These are phyloP conservation scores for Isoetes taiwanensis DNA, from an alignment of 75 land plant species.

Conservation along the genomic window DNA sequence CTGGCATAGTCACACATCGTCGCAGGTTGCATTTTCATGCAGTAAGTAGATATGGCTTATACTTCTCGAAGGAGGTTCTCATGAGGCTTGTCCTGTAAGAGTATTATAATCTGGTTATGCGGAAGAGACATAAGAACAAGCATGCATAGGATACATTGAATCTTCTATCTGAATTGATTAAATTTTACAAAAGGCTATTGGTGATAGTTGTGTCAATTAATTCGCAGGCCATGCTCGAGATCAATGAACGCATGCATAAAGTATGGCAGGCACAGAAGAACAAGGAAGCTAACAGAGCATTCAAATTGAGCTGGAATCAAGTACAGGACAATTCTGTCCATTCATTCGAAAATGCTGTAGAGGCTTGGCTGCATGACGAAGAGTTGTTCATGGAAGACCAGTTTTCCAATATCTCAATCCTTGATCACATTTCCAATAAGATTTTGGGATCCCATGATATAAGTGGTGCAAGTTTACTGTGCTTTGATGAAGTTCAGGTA, in stretches of 20 bases:
- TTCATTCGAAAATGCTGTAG: constrained; percentile 49
- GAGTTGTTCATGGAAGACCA: constrained; percentile 50
- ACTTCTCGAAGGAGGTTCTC: no score
- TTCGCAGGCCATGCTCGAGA: constrained; percentile 85
- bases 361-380: constrained; percentile 74
- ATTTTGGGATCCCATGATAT: constrained; percentile 46
- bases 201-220: not conserved
- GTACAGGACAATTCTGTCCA: not conserved
- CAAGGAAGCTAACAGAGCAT: constrained; percentile 23
- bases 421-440: constrained; percentile 78
- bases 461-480: constrained; percentile 82
- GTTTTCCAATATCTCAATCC: constrained; percentile 48
- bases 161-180: no score
- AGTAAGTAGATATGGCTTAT: no score
- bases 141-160: no score
- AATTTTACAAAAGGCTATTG: not conserved
- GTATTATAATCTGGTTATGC: no score
- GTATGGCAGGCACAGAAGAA: constrained; percentile 61
- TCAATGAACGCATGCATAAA: constrained; percentile 79
- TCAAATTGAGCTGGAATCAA: not conserved
- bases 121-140: no score
- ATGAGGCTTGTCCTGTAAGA: no score
- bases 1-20: constrained; percentile 68
- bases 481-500: constrained; percentile 99
- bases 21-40: constrained; percentile 90